Evolutionary conservation across 1,284 basidiomycete genomes (phyloP).

Genomic region (Malassezia furfur): DNA sequence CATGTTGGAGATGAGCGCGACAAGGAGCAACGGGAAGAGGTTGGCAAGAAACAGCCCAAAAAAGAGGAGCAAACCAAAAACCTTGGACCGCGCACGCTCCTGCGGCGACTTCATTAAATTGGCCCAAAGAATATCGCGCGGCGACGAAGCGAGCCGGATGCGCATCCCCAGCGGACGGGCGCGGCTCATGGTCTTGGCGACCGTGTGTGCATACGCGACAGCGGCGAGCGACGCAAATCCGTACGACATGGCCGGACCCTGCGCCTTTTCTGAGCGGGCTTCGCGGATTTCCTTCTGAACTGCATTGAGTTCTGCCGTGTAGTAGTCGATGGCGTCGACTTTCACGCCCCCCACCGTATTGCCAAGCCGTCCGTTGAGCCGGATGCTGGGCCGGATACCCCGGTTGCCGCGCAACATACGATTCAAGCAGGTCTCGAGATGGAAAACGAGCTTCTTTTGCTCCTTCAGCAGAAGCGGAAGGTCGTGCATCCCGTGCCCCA

Average conservation of each 20-base stretch:
- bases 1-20: conserved; percentile 42
- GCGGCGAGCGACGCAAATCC: conserved; percentile 44
- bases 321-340: conserved; percentile 48
- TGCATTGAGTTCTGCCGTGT: conserved; percentile 33
- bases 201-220: conserved; percentile 40
- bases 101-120: conserved; percentile 31
- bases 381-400: conserved; percentile 58
- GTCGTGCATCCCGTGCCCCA: conserved; percentile 64
- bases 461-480: conserved; percentile 69
- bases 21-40: conserved; percentile 35
- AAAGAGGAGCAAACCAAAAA: conserved; percentile 32
- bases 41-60: conserved; percentile 38
- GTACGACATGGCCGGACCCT: conserved; percentile 38
- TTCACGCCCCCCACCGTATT: conserved; percentile 56
- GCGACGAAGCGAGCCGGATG: conserved; percentile 35
- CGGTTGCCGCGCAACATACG: not conserved
- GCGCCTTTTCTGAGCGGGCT: conserved; percentile 32
- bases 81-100: conserved; percentile 26
- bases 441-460: conserved; percentile 74
- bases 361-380: conserved; percentile 63
- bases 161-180: conserved; percentile 29
- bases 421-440: conserved; percentile 73
- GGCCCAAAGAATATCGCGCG: conserved; percentile 42
- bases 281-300: conserved; percentile 50
- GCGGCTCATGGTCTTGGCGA: conserved; percentile 27